Evolutionary conservation across 73 alveolate species (phyloP).

Genomic region (Halteria grandinella): DNA sequence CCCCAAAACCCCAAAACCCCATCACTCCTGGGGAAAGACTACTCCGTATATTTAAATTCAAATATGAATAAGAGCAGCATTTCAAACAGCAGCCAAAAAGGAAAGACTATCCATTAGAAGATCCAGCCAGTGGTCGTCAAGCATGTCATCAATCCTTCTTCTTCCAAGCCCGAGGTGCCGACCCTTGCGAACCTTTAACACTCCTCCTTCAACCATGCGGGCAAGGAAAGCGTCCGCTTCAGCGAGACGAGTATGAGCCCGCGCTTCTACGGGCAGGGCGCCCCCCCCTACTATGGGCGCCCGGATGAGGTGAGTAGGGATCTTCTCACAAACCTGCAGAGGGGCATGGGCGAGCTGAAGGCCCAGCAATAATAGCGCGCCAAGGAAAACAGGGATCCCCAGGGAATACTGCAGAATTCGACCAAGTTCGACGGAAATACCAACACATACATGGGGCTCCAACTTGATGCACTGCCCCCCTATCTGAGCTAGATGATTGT

Average conservation of each 20-base stretch:
- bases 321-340: neutral
- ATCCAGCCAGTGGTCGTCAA: constrained; percentile 50
- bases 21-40: too few species aligned
- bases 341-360: constrained; percentile 26
- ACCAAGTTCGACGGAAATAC: too few species aligned
- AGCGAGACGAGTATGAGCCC: constrained; percentile 36
- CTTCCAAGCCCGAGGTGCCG: constrained; percentile 30
- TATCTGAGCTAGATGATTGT: too few species aligned
- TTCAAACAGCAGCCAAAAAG: too few species aligned
- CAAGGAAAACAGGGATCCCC: too few species aligned
- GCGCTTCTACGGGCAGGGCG: constrained; percentile 31
- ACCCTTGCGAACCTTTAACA: neutral
- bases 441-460: too few species aligned
- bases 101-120: neutral
- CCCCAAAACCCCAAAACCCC: too few species aligned
- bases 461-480: too few species aligned
- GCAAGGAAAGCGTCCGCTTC: constrained; percentile 42
- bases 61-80: too few species aligned
- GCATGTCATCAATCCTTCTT: constrained; percentile 36
- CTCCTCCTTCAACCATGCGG: neutral
- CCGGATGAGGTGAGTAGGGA: constrained; percentile 45
- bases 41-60: too few species aligned
- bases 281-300: constrained; percentile 31
- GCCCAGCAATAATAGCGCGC: too few species aligned
- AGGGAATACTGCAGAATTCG: too few species aligned